A percentile compares a stretch with the other conserved stretches of the same genome.
phyloP scores from a whole-genome alignment of 2,329 filamentous ascomycete genomes.

The Colletotrichum salicis region DNA sequence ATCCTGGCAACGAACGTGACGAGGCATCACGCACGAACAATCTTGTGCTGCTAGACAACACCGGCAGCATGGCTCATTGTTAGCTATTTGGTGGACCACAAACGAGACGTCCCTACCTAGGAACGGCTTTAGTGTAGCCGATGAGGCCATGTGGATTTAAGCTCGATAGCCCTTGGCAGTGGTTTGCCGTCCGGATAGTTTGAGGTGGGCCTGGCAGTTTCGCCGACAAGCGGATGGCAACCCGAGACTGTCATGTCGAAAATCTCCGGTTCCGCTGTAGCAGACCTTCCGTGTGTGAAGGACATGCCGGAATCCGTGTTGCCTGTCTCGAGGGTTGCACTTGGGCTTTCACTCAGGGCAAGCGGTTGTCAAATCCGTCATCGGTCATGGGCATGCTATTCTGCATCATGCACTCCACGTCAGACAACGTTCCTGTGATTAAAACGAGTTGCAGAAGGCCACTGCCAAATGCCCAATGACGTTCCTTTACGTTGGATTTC shows the following conservation, averaged over 20 bases:
- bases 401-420: conserved; percentile 3
- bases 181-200: not conserved
- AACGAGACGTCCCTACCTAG: not conserved
- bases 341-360: conserved; percentile 20
- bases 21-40: conserved; percentile 3
- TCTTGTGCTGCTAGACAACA: conserved; percentile 1
- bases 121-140: not conserved
- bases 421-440: conserved; percentile 8
- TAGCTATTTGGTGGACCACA: not conserved
- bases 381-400: not conserved
- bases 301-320: conserved; percentile 19
- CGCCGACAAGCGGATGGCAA: conserved; percentile 12
- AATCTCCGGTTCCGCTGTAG: conserved; percentile 29
- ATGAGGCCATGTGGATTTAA: conserved; percentile 1
- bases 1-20: not conserved
- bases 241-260: conserved; percentile 11
- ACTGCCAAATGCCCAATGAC: conserved; percentile 11
- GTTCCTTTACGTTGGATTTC: conserved; percentile 16
- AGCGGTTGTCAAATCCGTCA: not conserved
- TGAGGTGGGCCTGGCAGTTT: not conserved
- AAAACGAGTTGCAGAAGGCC: conserved; percentile 3
- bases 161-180: not conserved
- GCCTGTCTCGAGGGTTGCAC: conserved; percentile 13
- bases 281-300: conserved; percentile 26
- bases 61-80: conserved; percentile 18